These are phyloP conservation scores for Claviceps sp. DNA, from an alignment of 2,329 filamentous ascomycete genomes.

Conservation along the genomic window DNA sequence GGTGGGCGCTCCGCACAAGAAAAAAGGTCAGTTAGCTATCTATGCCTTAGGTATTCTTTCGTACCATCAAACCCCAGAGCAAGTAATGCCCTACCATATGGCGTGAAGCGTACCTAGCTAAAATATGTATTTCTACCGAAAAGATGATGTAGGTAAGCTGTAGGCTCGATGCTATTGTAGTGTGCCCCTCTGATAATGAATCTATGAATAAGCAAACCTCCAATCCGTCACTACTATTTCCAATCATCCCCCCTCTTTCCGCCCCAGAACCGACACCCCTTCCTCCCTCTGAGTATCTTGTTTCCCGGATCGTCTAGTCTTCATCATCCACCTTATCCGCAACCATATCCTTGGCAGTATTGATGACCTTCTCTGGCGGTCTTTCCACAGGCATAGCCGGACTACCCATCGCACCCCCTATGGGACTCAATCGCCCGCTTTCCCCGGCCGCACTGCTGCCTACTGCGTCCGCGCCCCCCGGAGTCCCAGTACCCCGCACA, in stretches of 20 bases:
- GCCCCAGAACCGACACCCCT: neutral
- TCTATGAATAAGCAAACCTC: too few species aligned
- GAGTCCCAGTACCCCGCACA: slow-evolving; percentile 33
- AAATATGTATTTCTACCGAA: too few species aligned
- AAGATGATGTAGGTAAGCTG: too few species aligned
- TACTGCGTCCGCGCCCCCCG: slow-evolving; percentile 11
- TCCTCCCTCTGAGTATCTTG: neutral
- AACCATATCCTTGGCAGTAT: slow-evolving; percentile 35
- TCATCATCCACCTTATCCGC: slow-evolving; percentile 40
- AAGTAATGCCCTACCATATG: too few species aligned
- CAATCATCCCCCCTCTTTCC: neutral
- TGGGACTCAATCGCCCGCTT: slow-evolving; percentile 30
- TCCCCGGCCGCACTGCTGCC: slow-evolving; percentile 14
- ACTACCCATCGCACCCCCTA: slow-evolving; percentile 32
- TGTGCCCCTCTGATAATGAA: too few species aligned
- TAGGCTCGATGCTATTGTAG: too few species aligned
- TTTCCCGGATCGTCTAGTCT: slow-evolving; percentile 20
- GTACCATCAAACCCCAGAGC: too few species aligned
- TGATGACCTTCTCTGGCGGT: slow-evolving; percentile 35
- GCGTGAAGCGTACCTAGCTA: too few species aligned
- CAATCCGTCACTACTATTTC: neutral
- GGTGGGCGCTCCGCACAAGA: too few species aligned
- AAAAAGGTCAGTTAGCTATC: too few species aligned
- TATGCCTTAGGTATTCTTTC: too few species aligned
- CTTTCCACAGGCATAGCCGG: slow-evolving; percentile 30